Conservation (phyloP, 129 eudicot genomes). For the Deinandra increscens region DNA sequence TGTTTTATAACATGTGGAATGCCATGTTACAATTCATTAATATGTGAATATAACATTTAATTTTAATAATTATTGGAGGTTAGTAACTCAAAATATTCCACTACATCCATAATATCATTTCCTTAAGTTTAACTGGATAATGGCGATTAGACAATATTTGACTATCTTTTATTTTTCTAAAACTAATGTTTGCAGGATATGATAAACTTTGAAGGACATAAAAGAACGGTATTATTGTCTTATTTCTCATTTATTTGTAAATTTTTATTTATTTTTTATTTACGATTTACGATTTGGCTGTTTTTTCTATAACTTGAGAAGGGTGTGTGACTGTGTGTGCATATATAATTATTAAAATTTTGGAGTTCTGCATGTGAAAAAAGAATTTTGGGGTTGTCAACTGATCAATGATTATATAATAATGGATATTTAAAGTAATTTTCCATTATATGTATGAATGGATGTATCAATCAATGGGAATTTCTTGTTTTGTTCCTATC, state of each 20-base stretch:
- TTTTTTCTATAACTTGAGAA: not conserved
- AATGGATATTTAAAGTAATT: not conserved
- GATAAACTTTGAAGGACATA: constrained; percentile 5
- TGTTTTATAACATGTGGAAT: not conserved
- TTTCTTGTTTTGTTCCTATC: constrained; percentile 13
- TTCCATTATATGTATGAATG: not conserved
- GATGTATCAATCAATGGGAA: constrained; percentile 13
- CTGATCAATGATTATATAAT: not conserved
- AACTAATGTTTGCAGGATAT: constrained; percentile 21
- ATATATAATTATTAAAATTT: not conserved
- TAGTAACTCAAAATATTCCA: not conserved
- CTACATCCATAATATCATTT: not conserved
- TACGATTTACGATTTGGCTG: not conserved
- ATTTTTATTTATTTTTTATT: not conserved
- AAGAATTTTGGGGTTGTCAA: not conserved
- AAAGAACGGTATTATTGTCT: not conserved
- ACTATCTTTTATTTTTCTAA: not conserved
- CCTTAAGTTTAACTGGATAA: not conserved
- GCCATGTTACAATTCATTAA: not conserved
- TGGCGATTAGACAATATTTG: not conserved
- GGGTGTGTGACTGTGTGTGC: not conserved
- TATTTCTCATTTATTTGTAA: not conserved
- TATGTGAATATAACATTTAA: not conserved
- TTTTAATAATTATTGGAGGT: not conserved
- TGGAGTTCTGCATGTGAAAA: constrained; percentile 8